Percentiles rank a stretch among this genome's conserved stretches.
Conservation (phyloP, 495 filamentous ascomycete species). For the Penicillium subrubescens region DNA sequence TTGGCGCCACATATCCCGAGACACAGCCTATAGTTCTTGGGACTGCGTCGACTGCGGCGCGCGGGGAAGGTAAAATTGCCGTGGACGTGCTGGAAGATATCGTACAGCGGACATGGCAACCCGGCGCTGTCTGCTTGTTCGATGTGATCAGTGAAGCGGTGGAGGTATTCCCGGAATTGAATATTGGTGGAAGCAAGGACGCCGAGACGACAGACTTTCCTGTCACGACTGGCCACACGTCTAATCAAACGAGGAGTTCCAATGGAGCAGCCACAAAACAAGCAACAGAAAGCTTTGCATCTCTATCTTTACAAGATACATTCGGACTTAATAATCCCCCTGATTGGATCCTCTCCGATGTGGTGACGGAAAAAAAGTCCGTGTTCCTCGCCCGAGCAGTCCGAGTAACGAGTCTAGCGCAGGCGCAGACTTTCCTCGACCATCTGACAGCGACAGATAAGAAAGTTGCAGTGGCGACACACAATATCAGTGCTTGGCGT, state of each 20-base stretch:
- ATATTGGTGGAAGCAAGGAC: constrained; percentile 35
- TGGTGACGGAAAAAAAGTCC: constrained; percentile 80
- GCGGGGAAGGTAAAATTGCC: constrained; percentile 68
- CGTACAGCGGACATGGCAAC: constrained; percentile 63
- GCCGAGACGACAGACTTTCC: constrained; percentile 1
- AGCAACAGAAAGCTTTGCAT: constrained; percentile 24
- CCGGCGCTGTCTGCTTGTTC: constrained; percentile 83
- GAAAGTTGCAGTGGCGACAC: constrained; percentile 79
- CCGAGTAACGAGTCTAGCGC: constrained; percentile 61
- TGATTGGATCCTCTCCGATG: constrained; percentile 72
- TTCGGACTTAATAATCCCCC: constrained; percentile 45
- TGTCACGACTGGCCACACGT: constrained; percentile 9
- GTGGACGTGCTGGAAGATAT: constrained; percentile 67
- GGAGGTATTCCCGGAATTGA: constrained; percentile 49
- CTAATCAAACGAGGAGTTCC: constrained; percentile 15
- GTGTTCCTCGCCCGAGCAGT: constrained; percentile 81
- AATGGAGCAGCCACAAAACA: constrained; percentile 14
- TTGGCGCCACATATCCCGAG: constrained; percentile 72
- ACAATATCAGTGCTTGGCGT: constrained; percentile 81
- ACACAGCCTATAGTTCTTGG: constrained; percentile 70
- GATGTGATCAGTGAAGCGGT: constrained; percentile 71
- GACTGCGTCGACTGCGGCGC: constrained; percentile 50
- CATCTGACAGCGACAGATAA: constrained; percentile 80
- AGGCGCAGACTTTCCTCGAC: constrained; percentile 68
- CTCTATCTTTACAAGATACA: constrained; percentile 35